A percentile compares a stretch with the other conserved stretches of the same genome.
phyloP scores from a whole-genome alignment of 1,284 basidiomycete genomes.

The Grifola frondosa region DNA sequence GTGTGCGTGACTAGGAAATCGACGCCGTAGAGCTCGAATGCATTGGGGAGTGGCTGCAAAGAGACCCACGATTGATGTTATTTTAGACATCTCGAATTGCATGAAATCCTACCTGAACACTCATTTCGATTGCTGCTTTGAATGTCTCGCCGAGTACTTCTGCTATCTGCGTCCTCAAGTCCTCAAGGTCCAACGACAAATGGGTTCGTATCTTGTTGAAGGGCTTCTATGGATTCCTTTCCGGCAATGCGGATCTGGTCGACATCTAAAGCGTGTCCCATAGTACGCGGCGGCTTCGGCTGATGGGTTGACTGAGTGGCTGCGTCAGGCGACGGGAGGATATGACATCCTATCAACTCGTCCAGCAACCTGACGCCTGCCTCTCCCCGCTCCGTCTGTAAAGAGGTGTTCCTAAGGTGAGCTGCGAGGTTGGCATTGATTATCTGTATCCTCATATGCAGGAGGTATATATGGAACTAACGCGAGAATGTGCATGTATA shows the following conservation, averaged over 20 bases:
- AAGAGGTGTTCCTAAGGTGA: slow-evolving; percentile 94
- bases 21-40: slow-evolving; percentile 93
- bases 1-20: slow-evolving; percentile 82
- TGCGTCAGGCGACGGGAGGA: slow-evolving; percentile 33
- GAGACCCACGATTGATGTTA: no score
- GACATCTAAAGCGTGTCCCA: slow-evolving; percentile 19
- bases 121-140: slow-evolving; percentile 80
- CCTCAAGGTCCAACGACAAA: slow-evolving; percentile 52
- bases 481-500: slow-evolving; percentile 83
- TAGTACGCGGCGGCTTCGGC: slow-evolving; percentile 15
- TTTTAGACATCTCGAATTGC: no score
- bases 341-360: slow-evolving; percentile 68
- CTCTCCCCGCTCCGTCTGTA: slow-evolving; percentile 74
- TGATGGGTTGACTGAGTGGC: slow-evolving; percentile 14
- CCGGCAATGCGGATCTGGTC: slow-evolving; percentile 18
- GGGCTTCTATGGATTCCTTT: no score
- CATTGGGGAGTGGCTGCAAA: slow-evolving; percentile 79
- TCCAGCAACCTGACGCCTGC: slow-evolving; percentile 71
- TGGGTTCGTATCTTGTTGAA: no score
- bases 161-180: slow-evolving; percentile 63
- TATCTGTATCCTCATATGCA: slow-evolving; percentile 23
- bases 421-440: slow-evolving; percentile 60
- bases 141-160: slow-evolving; percentile 79
- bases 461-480: slow-evolving; percentile 61
- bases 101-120: no score